A percentile compares a stretch with the other conserved stretches of the same genome.
Conservation (phyloP, 257 asterid genomes). For the Nicotiana tabacum region DNA sequence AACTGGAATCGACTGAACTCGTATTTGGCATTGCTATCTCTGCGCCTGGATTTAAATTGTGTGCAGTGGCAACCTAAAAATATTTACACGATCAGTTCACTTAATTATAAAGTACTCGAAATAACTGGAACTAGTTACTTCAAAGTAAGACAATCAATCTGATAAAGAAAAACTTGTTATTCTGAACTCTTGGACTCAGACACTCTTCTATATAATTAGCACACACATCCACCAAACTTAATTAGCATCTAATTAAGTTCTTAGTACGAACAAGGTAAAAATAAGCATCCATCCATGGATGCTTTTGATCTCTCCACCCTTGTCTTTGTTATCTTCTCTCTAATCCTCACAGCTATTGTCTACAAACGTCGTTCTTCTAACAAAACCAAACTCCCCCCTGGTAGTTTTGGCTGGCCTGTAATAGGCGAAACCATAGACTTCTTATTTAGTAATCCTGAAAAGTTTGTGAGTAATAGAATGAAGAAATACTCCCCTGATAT, state of each 20-base stretch:
- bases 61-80: no score
- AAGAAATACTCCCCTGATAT: conserved; percentile 46
- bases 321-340: conserved; percentile 3
- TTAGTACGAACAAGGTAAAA: background rate
- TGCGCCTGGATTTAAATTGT: no score
- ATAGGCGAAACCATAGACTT: conserved; percentile 53
- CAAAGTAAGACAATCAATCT: no score
- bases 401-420: conserved; percentile 71
- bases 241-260: background rate
- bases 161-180: no score
- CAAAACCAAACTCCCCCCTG: conserved; percentile 49
- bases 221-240: background rate
- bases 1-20: no score
- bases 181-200: no score
- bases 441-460: conserved; percentile 53
- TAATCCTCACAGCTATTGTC: background rate
- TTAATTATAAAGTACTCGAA: no score
- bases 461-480: conserved; percentile 56
- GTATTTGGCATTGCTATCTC: no score
- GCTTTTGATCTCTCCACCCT: conserved; percentile 5
- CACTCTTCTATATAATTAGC: background rate
- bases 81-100: no score
- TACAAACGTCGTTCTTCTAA: conserved; percentile 6
- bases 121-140: no score
- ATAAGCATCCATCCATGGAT: conserved; percentile 26